Evolutionary conservation across 495 filamentous ascomycete species (phyloP), one percentile per base, ranked within the genome.

Genomic region (Lasiosphaeris hirsuta): DNA sequence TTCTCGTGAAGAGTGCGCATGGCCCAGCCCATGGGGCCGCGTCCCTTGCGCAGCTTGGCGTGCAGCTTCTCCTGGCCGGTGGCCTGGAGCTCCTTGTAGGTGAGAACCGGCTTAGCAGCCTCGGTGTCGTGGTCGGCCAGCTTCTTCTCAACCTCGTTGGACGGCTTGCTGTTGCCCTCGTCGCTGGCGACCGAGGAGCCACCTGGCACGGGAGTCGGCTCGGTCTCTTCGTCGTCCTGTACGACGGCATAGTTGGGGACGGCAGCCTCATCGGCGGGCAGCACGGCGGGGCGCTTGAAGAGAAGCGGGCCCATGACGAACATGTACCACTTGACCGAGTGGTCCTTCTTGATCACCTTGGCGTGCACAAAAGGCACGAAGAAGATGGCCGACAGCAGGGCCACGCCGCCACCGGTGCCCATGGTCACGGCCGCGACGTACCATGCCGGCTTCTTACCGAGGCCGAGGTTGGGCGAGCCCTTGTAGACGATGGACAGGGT

Each of bases 1-100:
- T 88, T 85, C 64, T 87, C 79, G 56, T 74, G 85, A 19, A 88
- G 83, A 30, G 77, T 81, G 62, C 86, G 86, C 84, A 88, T 85
- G 40, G 81, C 86, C 86, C 86, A 89, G 60, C 84, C 86, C 19
- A 89, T 74, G 11, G 85, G 84, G 17, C 86, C 85, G 7, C 76
- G 74, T 36, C 72, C 75, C 64, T 82, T 74, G 14, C 75, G 61
- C 40, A 88, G 81, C 58, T 79, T 80, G 43, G 73, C 79, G 58
- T 81, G 75, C 46, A 83, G 74, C 33, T 69, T 75, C 10, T 67
- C 67, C 23, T 84, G 70, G 18, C 75, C 80, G 43, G 79, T 66
- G 8, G 74, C 77, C 45, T 79, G 64, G 61, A 85, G 74, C 54
- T 86, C 73, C 63, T 81, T 73, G 75, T 87, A 84, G 40, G 72